Percentiles rank a stretch among this genome's conserved stretches.
These are phyloP conservation scores for Hyphodiscus sp. DNA, from an alignment of 2,329 filamentous ascomycete genomes.

Conservation along the genomic window DNA sequence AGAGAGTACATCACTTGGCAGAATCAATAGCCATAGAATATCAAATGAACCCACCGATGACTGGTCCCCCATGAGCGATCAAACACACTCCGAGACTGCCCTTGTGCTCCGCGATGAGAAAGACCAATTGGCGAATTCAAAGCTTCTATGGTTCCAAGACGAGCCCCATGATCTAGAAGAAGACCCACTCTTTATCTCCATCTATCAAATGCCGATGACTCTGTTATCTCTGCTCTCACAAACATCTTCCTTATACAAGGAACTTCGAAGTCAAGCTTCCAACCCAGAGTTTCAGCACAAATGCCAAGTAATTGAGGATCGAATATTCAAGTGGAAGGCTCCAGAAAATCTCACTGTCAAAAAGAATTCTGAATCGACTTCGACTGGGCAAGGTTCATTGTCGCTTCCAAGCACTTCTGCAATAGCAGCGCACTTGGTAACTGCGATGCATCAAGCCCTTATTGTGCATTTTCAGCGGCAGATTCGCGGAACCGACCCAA, in stretches of 20 bases:
- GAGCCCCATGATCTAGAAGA: constrained; percentile 8
- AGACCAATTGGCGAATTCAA: not conserved
- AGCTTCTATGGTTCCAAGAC: no score
- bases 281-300: constrained; percentile 9
- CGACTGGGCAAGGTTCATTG: no score
- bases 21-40: not conserved
- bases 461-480: constrained; percentile 14
- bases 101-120: not conserved
- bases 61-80: no score
- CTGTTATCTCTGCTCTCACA: constrained; percentile 12
- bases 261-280: constrained; percentile 2
- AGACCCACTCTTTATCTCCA: constrained; percentile 10
- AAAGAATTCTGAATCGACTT: not conserved
- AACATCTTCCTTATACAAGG: constrained; percentile 5
- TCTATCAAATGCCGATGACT: constrained; percentile 13
- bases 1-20: constrained; percentile 9
- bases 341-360: constrained; percentile 5
- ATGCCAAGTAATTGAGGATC: constrained; percentile 10
- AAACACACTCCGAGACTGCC: no score
- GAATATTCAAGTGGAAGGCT: constrained; percentile 12
- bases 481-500: constrained; percentile 11
- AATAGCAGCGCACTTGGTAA: constrained; percentile 9
- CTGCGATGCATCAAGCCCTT: constrained; percentile 11
- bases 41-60: no score
- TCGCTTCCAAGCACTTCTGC: not conserved